Evolutionary conservation across 2,329 filamentous ascomycete genomes (phyloP), one percentile per base, ranked within the genome.

Genomic region (Didymella pomorum): DNA sequence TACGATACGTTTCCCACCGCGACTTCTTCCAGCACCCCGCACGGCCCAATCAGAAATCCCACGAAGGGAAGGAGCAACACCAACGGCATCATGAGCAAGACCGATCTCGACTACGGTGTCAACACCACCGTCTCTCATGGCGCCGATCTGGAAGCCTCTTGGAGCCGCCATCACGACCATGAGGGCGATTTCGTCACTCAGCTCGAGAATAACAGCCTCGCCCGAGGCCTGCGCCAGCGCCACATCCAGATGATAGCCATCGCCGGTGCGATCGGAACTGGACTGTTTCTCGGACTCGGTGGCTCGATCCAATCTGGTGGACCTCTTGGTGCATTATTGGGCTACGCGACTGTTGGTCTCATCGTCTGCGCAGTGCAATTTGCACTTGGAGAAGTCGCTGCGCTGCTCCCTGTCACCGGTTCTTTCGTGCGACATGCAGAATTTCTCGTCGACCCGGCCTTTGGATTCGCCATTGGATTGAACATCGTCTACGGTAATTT

Each of bases 401-500:
- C 83, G 0, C 70, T 84, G 18, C 66, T 85, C 3, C 83, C 83
- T 0, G 78, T 84, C 4, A 83, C 80, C 3, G 82, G 83, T 45
- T 79, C 76, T 0, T 83, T 83, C 60, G 80, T 82, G 1, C 71
- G 82, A 63, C 73, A 84, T 78, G 76, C 82, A 44, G 75, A 83
- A 73, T 75, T 84, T 67, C 71, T 84, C 39, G 74, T 84, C 4
- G 82, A 85, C 63, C 81, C 80, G 4, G 81, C 81, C 0, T 67
- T 82, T 39, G 79, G 79, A 8, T 69, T 69, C 18, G 68, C 68
- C 2, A 63, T 69, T 29, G 68, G 70, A 1, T 83, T 87, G 84
- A 80, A 87, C 80, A 74, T 87, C 83, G 74, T 88, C 84, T 61
- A 87, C 71, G 33, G 81, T 77, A 52, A 84, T 83, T 50, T 88